These are phyloP conservation scores for Salix koriyanagi DNA, from an alignment of 345 rosid genomes.

Conservation along the genomic window DNA sequence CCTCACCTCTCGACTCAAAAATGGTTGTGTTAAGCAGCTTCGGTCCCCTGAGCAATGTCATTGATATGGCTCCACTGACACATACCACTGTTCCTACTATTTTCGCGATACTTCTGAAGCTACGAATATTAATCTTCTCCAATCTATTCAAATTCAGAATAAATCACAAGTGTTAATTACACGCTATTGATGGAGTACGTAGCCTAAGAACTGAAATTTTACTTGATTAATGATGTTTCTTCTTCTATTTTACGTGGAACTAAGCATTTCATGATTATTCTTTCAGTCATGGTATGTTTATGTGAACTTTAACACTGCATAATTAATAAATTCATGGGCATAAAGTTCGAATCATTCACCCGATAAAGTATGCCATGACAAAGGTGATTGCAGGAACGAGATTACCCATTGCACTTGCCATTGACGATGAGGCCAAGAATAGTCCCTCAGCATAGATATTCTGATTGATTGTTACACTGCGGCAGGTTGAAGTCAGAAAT, in stretches of 20 bases:
- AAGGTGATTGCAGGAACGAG: conserved; percentile 44
- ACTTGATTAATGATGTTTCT: not conserved
- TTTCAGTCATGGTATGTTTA: too few species aligned
- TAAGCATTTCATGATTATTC: too few species aligned
- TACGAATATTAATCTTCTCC: conserved; percentile 49
- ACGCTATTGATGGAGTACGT: not conserved
- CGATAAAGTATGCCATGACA: conserved; percentile 25
- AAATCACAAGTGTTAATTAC: not conserved
- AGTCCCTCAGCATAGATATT: conserved; percentile 36
- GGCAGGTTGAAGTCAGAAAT: not conserved
- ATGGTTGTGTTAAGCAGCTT: conserved; percentile 52
- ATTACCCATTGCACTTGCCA: conserved; percentile 40
- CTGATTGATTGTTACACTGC: conserved; percentile 42
- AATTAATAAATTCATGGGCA: too few species aligned
- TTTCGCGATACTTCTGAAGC: conserved; percentile 58
- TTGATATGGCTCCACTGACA: conserved; percentile 57
- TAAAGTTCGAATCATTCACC: conserved; percentile 19
- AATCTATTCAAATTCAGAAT: conserved; percentile 35
- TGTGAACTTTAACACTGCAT: too few species aligned
- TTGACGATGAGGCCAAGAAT: conserved; percentile 40
- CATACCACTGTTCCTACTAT: conserved; percentile 53
- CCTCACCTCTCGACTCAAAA: conserved; percentile 11
- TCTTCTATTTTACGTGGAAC: not conserved
- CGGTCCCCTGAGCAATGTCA: conserved; percentile 68
- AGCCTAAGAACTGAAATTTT: not conserved